Conservation (phyloP, 1,139 yeast genomes). For the Saccharomyces hybrid region DNA sequence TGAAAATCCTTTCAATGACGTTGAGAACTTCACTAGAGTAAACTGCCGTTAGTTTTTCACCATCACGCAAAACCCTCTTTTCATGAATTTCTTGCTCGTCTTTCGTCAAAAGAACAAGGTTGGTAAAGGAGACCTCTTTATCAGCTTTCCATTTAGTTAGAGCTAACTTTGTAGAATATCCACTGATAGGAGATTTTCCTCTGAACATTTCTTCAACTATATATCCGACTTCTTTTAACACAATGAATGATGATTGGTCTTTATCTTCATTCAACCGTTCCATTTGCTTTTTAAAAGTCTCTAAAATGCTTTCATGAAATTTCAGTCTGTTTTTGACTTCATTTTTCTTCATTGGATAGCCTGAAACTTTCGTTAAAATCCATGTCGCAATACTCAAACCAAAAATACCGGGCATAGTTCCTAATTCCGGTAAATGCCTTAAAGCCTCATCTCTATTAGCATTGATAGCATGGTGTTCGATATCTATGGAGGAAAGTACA, state of each 20-base stretch:
- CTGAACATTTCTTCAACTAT: conserved; percentile 87
- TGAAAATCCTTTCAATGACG: conserved; percentile 54
- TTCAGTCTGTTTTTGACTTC: conserved; percentile 85
- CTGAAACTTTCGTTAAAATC: conserved; percentile 69
- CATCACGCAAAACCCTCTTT: conserved; percentile 59
- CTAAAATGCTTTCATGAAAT: conserved; percentile 72
- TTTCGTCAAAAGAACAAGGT: conserved; percentile 79
- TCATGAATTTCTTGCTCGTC: conserved; percentile 83
- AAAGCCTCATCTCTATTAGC: conserved; percentile 87
- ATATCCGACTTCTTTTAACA: conserved; percentile 68
- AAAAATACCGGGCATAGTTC: conserved; percentile 94
- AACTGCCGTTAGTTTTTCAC: conserved; percentile 52
- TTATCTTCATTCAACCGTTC: conserved; percentile 54
- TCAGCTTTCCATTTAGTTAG: conserved; percentile 78
- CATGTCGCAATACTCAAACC: conserved; percentile 86
- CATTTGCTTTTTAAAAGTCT: conserved; percentile 81
- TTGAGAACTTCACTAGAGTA: conserved; percentile 56
- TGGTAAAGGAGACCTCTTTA: conserved; percentile 50
- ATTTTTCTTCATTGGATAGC: conserved; percentile 80
- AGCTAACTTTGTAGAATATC: conserved; percentile 69
- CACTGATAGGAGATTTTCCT: conserved; percentile 84
- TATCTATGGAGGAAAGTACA: conserved; percentile 73
- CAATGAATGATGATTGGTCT: conserved; percentile 67
- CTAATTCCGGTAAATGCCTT: conserved; percentile 86
- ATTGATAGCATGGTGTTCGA: conserved; percentile 70